Conservation (phyloP, 345 rosid species). For the Brassica nigra region DNA sequence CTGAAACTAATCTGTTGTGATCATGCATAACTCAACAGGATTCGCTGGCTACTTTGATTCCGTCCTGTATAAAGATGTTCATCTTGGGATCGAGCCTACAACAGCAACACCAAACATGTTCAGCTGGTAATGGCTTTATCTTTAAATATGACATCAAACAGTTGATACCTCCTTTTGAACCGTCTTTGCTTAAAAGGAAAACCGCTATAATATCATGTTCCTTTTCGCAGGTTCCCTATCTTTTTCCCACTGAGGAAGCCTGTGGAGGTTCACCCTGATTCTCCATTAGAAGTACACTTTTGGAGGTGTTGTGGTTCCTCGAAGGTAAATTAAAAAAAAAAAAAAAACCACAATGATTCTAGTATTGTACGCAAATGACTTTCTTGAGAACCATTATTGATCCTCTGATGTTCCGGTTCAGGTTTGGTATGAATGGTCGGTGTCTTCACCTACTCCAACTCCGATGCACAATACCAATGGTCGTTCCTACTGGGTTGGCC, state of each 20-base stretch:
- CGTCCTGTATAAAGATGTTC: constrained; percentile 84
- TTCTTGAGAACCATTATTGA: neutral
- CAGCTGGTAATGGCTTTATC: constrained; percentile 69
- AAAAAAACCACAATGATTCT: neutral
- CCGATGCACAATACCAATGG: constrained; percentile 92
- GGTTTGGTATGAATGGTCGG: constrained; percentile 99
- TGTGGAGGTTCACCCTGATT: constrained; percentile 56
- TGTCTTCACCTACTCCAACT: constrained; percentile 60
- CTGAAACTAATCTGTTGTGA: constrained; percentile 8
- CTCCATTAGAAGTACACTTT: constrained; percentile 77
- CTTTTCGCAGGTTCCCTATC: constrained; percentile 77
- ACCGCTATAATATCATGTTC: neutral
- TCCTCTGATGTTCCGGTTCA: constrained; percentile 28
- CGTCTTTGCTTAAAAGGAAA: neutral
- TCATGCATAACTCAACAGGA: constrained; percentile 49
- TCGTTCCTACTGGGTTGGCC: constrained; percentile 99
- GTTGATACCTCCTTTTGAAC: neutral
- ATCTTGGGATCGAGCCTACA: constrained; percentile 94
- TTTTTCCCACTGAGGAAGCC: constrained; percentile 95
- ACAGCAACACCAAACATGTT: constrained; percentile 96
- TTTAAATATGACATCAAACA: neutral
- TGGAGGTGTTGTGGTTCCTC: constrained; percentile 88
- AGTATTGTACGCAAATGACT: neutral
- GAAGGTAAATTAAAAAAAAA: constrained; percentile 54
- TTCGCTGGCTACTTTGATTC: constrained; percentile 98